Base-by-base conservation (phyloP, 2,329 filamentous ascomycete species). In the Clonostachys chloroleuca region DNA sequence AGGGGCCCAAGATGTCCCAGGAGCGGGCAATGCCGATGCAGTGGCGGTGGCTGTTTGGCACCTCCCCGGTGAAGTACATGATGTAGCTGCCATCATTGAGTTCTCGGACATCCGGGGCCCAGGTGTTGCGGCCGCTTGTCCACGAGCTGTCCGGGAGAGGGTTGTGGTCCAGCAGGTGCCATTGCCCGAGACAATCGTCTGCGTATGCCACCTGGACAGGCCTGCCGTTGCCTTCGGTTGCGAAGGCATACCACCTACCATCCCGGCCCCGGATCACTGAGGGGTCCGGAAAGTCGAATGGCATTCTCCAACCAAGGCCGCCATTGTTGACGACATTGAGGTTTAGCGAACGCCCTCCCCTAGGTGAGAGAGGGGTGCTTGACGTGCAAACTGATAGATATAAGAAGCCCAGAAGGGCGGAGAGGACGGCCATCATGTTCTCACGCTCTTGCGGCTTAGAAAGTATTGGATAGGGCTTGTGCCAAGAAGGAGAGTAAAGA, bases 71-170 rank as follows among this genome's bases (percentile, higher is more conserved):
- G 60, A 80, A 84, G 66, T 84, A 84, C 66, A 85, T 73, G 37
- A 83, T 72, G 57, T 79, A 84, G 30, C 63, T 69, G n/a, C 75
- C 77, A 46, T 69, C 60, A 36, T 52, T 65, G 34, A 81, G 62
- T 47, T 61, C 63, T 12, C 73, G 67, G 7, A 86, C 77, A 56
- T 84, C 81, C 10, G 82, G 83, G 0, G 82, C 82, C 80, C 81
- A 86, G 24, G 76, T 77, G 47, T 80, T 72, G 5, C 60, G 59
- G 3, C 73, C 72, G 5, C 68, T 74, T 34, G 76, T 76, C 82
- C 83, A 86, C 7, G 65, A 55, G 3, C 72, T 72, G 6, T 64
- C 61, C 0, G 80, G 78, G n/a, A 86, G 65, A 3, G 76, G 74
- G 52, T 84, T 79, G n/a, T 68, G 59, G 48, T 75, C 64, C 40